Evolutionary conservation across 768 basidiomycete genomes (phyloP).

Genomic region (Lactifluus subvellereus): DNA sequence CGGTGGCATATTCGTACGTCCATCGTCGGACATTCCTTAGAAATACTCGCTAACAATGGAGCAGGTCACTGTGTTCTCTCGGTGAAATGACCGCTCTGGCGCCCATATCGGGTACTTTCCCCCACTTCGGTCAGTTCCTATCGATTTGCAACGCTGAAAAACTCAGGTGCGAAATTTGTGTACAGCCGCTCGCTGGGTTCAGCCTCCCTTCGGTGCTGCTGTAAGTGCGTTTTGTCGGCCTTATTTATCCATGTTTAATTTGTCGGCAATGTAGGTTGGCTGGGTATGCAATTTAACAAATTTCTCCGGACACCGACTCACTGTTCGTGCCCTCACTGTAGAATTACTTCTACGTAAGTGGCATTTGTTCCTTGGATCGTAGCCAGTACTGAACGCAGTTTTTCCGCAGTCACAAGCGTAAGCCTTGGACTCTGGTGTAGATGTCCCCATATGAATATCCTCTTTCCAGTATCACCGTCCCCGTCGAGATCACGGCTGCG

Average conservation of each 20-base stretch:
- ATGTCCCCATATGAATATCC: background rate
- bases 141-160: background rate
- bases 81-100: slow-evolving; percentile 81
- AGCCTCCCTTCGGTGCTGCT: slow-evolving; percentile 35
- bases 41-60: background rate
- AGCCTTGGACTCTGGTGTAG: background rate
- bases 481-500: slow-evolving; percentile 72
- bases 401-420: slow-evolving; percentile 31
- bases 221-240: slow-evolving; percentile 23
- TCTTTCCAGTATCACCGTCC: slow-evolving; percentile 43
- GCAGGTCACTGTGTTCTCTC: slow-evolving; percentile 55
- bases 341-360: slow-evolving; percentile 49
- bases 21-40: slow-evolving; percentile 30
- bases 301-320: background rate
- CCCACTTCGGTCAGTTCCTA: slow-evolving; percentile 51
- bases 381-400: background rate
- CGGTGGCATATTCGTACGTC: slow-evolving; percentile 57
- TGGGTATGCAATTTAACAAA: slow-evolving; percentile 27
- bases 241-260: background rate
- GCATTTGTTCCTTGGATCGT: slow-evolving; percentile 13
- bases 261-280: slow-evolving; percentile 23
- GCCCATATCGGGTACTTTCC: slow-evolving; percentile 73
- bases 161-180: background rate
- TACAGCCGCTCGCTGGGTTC: slow-evolving; percentile 34
- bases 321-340: slow-evolving; percentile 22